Evolutionary conservation across 2,329 filamentous ascomycete genomes (phyloP).

Genomic region (Claviceps capensis): DNA sequence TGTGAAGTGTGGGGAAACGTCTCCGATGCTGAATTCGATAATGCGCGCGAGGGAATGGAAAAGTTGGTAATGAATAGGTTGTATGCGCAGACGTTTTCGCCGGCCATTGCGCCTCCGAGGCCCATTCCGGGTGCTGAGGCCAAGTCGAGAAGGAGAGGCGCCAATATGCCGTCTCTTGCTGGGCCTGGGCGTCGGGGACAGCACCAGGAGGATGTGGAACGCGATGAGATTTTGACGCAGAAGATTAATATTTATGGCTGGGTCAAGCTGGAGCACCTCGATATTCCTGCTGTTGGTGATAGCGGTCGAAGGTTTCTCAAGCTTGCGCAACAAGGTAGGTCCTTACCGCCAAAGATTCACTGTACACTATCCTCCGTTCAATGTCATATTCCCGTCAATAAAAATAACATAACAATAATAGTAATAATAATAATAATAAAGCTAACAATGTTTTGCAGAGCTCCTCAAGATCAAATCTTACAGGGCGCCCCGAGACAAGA

Average conservation of each 20-base stretch:
- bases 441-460: constrained; percentile 36
- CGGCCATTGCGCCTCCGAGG: constrained; percentile 73
- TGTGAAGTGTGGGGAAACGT: constrained; percentile 96
- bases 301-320: constrained; percentile 79
- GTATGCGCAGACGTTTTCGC: constrained; percentile 92
- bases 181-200: constrained; percentile 83
- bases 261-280: constrained; percentile 85
- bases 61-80: constrained; percentile 98
- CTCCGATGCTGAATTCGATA: constrained; percentile 94
- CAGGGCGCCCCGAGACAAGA: constrained; percentile 91
- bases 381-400: background rate
- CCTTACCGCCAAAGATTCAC: background rate
- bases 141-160: constrained; percentile 54
- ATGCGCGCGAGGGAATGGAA: constrained; percentile 97
- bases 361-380: background rate
- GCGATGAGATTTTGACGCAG: constrained; percentile 88
- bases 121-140: constrained; percentile 54
- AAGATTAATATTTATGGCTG: constrained; percentile 96
- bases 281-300: constrained; percentile 74
- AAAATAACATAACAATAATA: background rate
- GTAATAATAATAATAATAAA: background rate
- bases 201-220: constrained; percentile 94
- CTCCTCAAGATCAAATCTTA: constrained; percentile 94
- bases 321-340: constrained; percentile 70
- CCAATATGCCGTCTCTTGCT: constrained; percentile 43